Evolutionary conservation across 148 eudicot genomes (phyloP).

Genomic region (Rhododendron williamsianum): DNA sequence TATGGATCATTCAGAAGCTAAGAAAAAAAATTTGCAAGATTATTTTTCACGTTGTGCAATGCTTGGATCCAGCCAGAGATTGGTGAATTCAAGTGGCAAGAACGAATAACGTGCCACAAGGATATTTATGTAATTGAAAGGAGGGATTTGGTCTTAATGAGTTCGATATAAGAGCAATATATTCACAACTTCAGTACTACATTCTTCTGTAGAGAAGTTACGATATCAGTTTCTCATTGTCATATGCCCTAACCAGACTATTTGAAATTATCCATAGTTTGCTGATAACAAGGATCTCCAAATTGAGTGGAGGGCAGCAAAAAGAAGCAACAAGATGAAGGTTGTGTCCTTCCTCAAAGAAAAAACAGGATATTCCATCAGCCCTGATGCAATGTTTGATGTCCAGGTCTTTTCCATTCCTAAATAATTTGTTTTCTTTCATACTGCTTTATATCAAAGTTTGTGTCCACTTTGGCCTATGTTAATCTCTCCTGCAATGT

Average conservation of each 20-base stretch:
- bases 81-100: background rate
- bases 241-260: background rate
- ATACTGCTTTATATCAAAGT: background rate
- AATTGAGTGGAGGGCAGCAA: conserved; percentile 80
- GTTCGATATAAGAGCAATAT: background rate
- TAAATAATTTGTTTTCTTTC: conserved; percentile 1
- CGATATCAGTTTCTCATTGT: background rate
- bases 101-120: background rate
- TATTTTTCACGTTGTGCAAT: background rate
- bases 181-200: background rate
- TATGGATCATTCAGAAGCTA: background rate
- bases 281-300: conserved; percentile 80
- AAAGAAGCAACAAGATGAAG: conserved; percentile 75
- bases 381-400: conserved; percentile 96
- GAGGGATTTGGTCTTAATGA: background rate
- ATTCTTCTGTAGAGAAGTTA: conserved; percentile 1
- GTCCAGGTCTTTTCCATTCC: conserved; percentile 54
- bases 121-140: background rate
- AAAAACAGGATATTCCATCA: conserved; percentile 74
- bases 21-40: background rate
- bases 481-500: background rate
- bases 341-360: conserved; percentile 61
- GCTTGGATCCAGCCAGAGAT: conserved; percentile 2
- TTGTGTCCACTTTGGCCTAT: background rate
- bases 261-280: conserved; percentile 40